Conservation (phyloP, 2,329 filamentous ascomycete genomes). For the Seiridium cupressi region DNA sequence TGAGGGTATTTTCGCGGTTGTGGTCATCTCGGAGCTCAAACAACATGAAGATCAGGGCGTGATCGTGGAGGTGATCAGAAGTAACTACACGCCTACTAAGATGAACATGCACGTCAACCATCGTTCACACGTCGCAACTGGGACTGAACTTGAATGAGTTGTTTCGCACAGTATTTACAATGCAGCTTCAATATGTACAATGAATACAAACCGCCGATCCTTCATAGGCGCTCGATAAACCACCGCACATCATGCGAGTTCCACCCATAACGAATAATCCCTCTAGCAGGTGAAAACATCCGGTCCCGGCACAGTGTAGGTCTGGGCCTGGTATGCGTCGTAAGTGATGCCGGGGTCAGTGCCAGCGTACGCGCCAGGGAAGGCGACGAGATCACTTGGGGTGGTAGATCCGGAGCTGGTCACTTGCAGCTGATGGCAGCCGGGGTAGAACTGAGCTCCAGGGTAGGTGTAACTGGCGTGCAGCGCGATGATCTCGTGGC, state of each 20-base stretch:
- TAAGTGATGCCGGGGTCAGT: constrained; percentile 51
- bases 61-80: constrained; percentile 66
- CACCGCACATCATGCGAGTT: not conserved
- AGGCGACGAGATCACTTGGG: constrained; percentile 33
- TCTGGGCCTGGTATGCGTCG: constrained; percentile 45
- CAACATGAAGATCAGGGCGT: constrained; percentile 77
- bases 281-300: constrained; percentile 45
- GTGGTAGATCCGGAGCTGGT: constrained; percentile 11
- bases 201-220: not conserved
- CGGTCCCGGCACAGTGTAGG: constrained; percentile 47
- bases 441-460: constrained; percentile 16
- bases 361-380: constrained; percentile 52
- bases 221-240: not conserved
- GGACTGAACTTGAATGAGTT: too few species aligned
- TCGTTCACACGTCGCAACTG: too few species aligned
- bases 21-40: constrained; percentile 74
- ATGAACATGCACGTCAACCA: too few species aligned
- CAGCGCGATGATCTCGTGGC: constrained; percentile 41
- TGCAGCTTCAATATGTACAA: too few species aligned
- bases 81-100: constrained; percentile 29
- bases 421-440: constrained; percentile 14
- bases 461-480: constrained; percentile 25
- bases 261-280: not conserved
- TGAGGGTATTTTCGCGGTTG: constrained; percentile 72
- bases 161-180: too few species aligned